Conservation (phyloP, 495 filamentous ascomycete species). For the Daldinia caldariorum region DNA sequence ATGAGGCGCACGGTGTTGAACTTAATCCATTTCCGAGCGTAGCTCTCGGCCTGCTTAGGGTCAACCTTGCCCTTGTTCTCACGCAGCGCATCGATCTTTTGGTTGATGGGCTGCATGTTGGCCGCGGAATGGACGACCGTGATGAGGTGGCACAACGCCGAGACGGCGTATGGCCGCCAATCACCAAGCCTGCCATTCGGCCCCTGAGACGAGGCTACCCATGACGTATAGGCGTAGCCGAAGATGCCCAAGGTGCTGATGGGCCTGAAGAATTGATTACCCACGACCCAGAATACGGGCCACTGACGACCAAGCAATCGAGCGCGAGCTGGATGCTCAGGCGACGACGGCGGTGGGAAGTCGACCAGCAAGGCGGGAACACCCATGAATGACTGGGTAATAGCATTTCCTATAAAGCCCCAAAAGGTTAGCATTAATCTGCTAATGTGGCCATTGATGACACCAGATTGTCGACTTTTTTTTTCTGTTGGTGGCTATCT, state of each 20-base stretch:
- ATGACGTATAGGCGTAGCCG: constrained; percentile 56
- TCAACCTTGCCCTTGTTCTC: constrained; percentile 47
- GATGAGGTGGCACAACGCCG: constrained; percentile 54
- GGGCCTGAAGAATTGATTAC: constrained; percentile 61
- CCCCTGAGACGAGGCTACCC: constrained; percentile 35
- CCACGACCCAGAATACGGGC: constrained; percentile 59
- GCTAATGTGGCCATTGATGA: too few species aligned
- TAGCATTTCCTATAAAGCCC: constrained; percentile 54
- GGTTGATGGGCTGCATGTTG: constrained; percentile 63
- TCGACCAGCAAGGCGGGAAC: constrained; percentile 59
- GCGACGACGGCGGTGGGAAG: constrained; percentile 55
- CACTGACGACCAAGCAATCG: constrained; percentile 58
- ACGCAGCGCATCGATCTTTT: constrained; percentile 54
- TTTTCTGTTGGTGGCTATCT: too few species aligned
- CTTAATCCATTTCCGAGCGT: constrained; percentile 51
- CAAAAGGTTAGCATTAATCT: constrained; percentile 14
- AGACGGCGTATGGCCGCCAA: constrained; percentile 54
- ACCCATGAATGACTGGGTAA: constrained; percentile 63
- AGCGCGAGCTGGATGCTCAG: constrained; percentile 51
- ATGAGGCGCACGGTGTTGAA: constrained; percentile 51
- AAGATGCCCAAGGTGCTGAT: constrained; percentile 59
- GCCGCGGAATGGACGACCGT: constrained; percentile 58
- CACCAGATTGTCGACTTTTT: background rate
- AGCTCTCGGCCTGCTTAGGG: constrained; percentile 49
- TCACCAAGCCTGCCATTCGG: constrained; percentile 41